A percentile compares a stretch with the other conserved stretches of the same genome.
Evolutionary conservation across 768 basidiomycete species (phyloP).

Genomic region (Termitomyces sp.): DNA sequence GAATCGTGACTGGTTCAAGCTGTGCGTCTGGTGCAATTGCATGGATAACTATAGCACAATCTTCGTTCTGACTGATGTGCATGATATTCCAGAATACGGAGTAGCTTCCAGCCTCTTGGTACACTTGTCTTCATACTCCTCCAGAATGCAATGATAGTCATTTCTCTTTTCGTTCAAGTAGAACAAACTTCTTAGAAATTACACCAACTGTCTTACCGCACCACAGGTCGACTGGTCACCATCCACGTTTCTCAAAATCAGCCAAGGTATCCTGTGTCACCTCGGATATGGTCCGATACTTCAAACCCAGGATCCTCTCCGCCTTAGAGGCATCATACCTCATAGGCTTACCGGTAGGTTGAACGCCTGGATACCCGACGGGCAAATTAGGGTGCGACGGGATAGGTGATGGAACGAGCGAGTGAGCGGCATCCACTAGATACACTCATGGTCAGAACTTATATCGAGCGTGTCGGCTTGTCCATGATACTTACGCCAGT

Average conservation of each 20-base stretch:
- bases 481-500: conserved; percentile 18
- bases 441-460: not conserved
- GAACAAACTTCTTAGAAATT: too few species aligned
- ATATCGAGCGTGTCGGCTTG: not conserved
- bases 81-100: too few species aligned
- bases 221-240: too few species aligned
- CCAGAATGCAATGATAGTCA: too few species aligned
- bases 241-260: conserved; percentile 39
- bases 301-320: conserved; percentile 33
- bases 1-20: too few species aligned
- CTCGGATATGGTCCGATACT: conserved; percentile 34
- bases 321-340: conserved; percentile 32
- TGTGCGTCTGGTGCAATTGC: too few species aligned
- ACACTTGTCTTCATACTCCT: too few species aligned
- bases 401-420: conserved; percentile 23
- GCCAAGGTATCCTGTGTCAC: conserved; percentile 33
- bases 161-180: too few species aligned
- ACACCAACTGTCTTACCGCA: not conserved
- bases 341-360: conserved; percentile 15
- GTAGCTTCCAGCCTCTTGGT: not conserved
- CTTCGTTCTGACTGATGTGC: too few species aligned
- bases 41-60: too few species aligned
- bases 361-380: conserved; percentile 28
- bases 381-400: conserved; percentile 21
- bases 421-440: conserved; percentile 33